These are phyloP conservation scores for Geranium brycei DNA, from an alignment of 345 rosid genomes.

Conservation along the genomic window DNA sequence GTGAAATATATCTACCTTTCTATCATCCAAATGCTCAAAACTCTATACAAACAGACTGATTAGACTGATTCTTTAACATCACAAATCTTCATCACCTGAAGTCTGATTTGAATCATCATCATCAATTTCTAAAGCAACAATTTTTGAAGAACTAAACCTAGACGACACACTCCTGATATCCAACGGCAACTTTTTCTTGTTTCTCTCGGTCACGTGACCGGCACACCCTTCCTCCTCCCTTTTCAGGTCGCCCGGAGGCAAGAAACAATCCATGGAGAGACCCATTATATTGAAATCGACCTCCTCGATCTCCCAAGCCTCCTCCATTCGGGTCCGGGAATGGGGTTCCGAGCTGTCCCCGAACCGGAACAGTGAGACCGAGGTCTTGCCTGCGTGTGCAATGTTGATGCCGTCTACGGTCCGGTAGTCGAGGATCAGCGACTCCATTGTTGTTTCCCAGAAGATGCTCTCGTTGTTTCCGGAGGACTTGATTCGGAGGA, in stretches of 20 bases:
- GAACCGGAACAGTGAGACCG: conserved; percentile 49
- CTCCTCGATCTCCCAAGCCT: conserved; percentile 80
- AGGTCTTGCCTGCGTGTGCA: conserved; percentile 64
- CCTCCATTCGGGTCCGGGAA: conserved; percentile 85
- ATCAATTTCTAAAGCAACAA: not conserved
- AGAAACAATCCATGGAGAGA: conserved; percentile 71
- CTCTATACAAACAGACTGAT: no score
- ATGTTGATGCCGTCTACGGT: conserved; percentile 66
- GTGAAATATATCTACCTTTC: no score
- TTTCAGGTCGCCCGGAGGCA: conserved; percentile 80
- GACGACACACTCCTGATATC: not conserved
- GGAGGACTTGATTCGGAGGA: conserved; percentile 47
- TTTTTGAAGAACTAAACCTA: not conserved
- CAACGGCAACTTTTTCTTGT: not conserved
- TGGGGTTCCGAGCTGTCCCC: conserved; percentile 52
- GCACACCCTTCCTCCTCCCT: conserved; percentile 44
- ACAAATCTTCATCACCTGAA: not conserved
- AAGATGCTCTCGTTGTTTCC: conserved; percentile 38
- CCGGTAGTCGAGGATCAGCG: conserved; percentile 58
- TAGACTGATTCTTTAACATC: no score
- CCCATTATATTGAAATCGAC: conserved; percentile 88
- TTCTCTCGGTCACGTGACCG: conserved; percentile 8
- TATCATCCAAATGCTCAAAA: no score
- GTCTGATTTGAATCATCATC: not conserved
- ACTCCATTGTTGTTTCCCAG: conserved; percentile 94